Conservation (phyloP, 2,329 filamentous ascomycete genomes). For the Cordyceps sp. region DNA sequence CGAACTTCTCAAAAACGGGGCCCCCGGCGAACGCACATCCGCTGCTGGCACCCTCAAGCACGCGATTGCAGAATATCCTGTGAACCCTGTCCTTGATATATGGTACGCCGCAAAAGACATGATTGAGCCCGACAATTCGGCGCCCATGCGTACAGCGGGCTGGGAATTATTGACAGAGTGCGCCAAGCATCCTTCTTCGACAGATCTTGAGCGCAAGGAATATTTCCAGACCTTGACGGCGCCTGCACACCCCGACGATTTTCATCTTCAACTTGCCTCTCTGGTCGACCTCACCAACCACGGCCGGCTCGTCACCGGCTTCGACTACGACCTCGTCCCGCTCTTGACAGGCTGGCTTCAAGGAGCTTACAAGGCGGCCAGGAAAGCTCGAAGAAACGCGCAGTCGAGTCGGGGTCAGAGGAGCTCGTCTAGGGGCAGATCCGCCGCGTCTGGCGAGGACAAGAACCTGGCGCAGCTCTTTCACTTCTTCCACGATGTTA, state of each 20-base stretch:
- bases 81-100: slow-evolving; percentile 42
- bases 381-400: slow-evolving; percentile 30
- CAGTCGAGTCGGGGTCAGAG: slow-evolving; percentile 19
- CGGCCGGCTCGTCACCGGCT: slow-evolving; percentile 46
- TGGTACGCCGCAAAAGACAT: slow-evolving; percentile 52
- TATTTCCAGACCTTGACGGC: slow-evolving; percentile 47
- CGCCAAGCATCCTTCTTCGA: slow-evolving; percentile 42
- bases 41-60: slow-evolving; percentile 41
- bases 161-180: slow-evolving; percentile 52
- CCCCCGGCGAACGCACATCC: slow-evolving; percentile 33
- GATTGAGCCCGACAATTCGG: slow-evolving; percentile 38
- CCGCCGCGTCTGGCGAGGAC: slow-evolving; percentile 32
- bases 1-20: slow-evolving; percentile 35
- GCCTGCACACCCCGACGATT: slow-evolving; percentile 41
- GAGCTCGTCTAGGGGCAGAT: slow-evolving; percentile 17
- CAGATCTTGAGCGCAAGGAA: slow-evolving; percentile 49
- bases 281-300: slow-evolving; percentile 43
- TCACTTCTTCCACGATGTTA: slow-evolving; percentile 46
- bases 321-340: slow-evolving; percentile 50
- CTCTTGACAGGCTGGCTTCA: slow-evolving; percentile 45
- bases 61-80: slow-evolving; percentile 39
- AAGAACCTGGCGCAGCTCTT: slow-evolving; percentile 49
- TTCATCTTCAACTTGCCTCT: slow-evolving; percentile 47
- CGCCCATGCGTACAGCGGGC: slow-evolving; percentile 36
- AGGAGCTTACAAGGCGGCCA: slow-evolving; percentile 35